Percentiles rank a stretch among this genome's conserved stretches.
Conservation (phyloP, 2,329 filamentous ascomycete genomes). For the Alternaria sp. region DNA sequence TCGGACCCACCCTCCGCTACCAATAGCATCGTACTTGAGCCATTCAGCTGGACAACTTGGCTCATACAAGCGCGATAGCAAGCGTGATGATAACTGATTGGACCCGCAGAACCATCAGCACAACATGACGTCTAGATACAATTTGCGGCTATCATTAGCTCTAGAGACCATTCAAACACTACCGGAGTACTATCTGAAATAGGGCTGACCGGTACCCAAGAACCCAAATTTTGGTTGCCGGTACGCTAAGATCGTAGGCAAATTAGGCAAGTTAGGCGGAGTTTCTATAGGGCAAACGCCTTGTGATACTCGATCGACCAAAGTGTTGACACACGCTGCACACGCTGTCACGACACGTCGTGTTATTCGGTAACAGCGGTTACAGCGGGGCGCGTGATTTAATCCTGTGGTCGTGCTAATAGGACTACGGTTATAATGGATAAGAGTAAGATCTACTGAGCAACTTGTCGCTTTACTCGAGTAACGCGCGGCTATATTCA, state of each 20-base stretch:
- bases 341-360: neutral
- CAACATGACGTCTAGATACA: constrained; percentile 7
- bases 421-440: neutral
- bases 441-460: neutral
- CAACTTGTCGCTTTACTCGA: neutral
- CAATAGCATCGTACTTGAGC: neutral
- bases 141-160: constrained; percentile 2
- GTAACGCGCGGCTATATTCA: neutral
- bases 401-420: neutral
- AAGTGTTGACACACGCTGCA: neutral
- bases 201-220: constrained; percentile 1
- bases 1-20: neutral
- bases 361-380: neutral
- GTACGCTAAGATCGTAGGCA: neutral
- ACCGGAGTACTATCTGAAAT: constrained; percentile 3
- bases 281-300: neutral
- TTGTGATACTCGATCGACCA: neutral
- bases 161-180: neutral
- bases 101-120: neutral
- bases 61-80: neutral
- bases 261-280: neutral
- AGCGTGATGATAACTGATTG: neutral
- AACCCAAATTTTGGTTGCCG: neutral
- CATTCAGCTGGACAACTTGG: neutral
- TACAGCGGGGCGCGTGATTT: neutral